A percentile compares a stretch with the other conserved stretches of the same genome.
These are phyloP conservation scores for Sclerotinia glacialis DNA, from an alignment of 2,329 filamentous ascomycete species.

Conservation along the genomic window DNA sequence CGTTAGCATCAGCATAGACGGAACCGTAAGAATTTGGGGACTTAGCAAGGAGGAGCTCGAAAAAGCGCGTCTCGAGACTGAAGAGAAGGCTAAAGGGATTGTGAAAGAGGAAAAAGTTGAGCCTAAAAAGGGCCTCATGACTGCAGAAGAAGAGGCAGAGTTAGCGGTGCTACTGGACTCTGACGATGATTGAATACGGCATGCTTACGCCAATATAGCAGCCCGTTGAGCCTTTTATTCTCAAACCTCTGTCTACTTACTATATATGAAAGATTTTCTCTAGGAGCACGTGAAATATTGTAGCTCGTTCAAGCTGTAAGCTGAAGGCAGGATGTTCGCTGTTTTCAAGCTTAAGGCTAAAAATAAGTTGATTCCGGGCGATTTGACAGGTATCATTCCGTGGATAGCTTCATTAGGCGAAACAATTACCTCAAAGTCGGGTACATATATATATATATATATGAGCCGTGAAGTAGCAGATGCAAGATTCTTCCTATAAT, in stretches of 20 bases:
- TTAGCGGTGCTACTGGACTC: conserved; percentile 82
- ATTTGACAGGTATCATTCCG: too few relatives aligned
- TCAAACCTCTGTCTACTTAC: background rate
- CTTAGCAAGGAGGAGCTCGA: conserved; percentile 61
- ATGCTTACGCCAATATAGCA: background rate
- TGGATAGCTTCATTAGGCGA: too few relatives aligned
- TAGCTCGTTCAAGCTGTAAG: background rate
- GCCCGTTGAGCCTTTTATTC: background rate
- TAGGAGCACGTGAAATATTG: background rate
- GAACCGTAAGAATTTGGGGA: conserved; percentile 81
- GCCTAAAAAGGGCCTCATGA: conserved; percentile 58
- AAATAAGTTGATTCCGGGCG: too few relatives aligned
- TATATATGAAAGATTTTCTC: background rate
- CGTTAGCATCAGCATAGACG: conserved; percentile 85
- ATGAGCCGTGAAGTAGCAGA: background rate
- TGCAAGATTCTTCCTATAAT: background rate
- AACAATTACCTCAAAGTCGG: too few relatives aligned
- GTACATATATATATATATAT: background rate
- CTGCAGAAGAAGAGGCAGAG: conserved; percentile 88
- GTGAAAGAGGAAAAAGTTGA: conserved; percentile 45
- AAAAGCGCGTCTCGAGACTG: conserved; percentile 51
- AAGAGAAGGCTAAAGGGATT: conserved; percentile 46
- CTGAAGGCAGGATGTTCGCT: background rate
- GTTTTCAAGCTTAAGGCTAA: background rate
- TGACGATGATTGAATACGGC: conserved; percentile 54